Base-by-base conservation (phyloP, 805 yeast genomes). In the Kuraishia hungarica region DNA sequence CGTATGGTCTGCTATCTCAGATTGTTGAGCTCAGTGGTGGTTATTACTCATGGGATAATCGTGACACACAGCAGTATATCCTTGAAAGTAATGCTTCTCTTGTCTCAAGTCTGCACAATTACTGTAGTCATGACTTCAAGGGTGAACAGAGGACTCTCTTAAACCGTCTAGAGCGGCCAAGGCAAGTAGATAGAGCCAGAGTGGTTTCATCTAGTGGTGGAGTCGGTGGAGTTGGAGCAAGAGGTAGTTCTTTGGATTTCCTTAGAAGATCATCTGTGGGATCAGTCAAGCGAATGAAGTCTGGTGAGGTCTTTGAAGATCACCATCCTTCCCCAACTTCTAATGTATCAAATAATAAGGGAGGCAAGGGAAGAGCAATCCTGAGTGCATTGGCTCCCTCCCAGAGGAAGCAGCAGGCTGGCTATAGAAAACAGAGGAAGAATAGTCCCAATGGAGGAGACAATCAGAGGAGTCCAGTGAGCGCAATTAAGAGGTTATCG, bases 1-100 rank as follows among this genome's bases (percentile, higher is more conserved):
- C 76, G 3, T 61, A 61, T 1, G 61, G 67, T 21, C 58, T 82
- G 8, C 3, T 35, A 15, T 35, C 43, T 10, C 43, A 35, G 43
- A 13, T 35, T 35, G 43, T 15, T 13, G 17, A 35, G 43, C 43
- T 35, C 11, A 7, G 17, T 13, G 17, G 3, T 4, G n/a, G n/a
- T 17, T 35, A 35, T 35, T 35, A 35, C 17, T 35, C 43, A 10
- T 35, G 43, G 43, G 43, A 35, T 35, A 35, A 35, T 15, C 4
- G 3, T 4, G 17, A 13, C 3, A 35, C 17, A 2, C 43, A 17
- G 3, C 43, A 15, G n/a, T 35, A 13, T 13, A 35, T 35, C 43
- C 43, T 35, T 10, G 43, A 13, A 10, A 17, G 43, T 13, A 35
- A 35, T 15, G n/a, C 15, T 10, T 35, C 43, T 3, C 43, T 35